Base-by-base conservation (phyloP, 805 yeast species). In the Suhomyces vadensis region DNA sequence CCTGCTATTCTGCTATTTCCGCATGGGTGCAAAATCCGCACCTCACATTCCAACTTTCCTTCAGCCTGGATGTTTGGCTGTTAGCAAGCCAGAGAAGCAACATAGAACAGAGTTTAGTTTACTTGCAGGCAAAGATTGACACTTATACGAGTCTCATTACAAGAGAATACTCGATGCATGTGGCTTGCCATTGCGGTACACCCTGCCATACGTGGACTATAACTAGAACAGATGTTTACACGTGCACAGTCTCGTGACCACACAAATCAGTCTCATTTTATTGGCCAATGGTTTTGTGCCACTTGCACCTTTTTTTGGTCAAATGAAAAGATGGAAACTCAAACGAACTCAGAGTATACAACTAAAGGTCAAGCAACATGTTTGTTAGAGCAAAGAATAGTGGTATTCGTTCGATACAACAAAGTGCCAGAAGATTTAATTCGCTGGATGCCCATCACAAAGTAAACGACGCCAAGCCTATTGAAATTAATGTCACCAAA, bases 401-500 rank as follows among this genome's bases (percentile, higher is more conserved):
- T 16, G 39, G 46, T 22, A 26, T 41, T n/a, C 50, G 53, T 39
- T 41, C 47, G 35, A 42, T 50, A 44, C 25, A 36, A 13, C 47
- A 44, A 26, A 13, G 46, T 11, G 47, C 37, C 40, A 48, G 43
- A 40, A 50, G 54, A 42, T 51, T 35, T 42, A 47, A 45, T 51
- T 51, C 54, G 16, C 29, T 13, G 16, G 39, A 40, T 13, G 38
- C 50, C 17, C 54, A 51, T 35, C 43, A 31, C 14, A 48, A 47
- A 27, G 48, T 35, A 3, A 10, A 44, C 9, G 47, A 40, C 6
- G 19, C 38, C 39, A 64, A 64, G 51, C 58, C 60, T 23, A 43
- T 58, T 29, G 75, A 71, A 53, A 64, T 71, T 52, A 69, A 65
- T 50, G 55, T 69, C 39, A 57, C 73, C 40, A 71, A 68, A 48